Percentiles rank a stretch among this genome's conserved stretches.
Conservation (phyloP, 108 stramenopile genomes). For the Tribonema minus region DNA sequence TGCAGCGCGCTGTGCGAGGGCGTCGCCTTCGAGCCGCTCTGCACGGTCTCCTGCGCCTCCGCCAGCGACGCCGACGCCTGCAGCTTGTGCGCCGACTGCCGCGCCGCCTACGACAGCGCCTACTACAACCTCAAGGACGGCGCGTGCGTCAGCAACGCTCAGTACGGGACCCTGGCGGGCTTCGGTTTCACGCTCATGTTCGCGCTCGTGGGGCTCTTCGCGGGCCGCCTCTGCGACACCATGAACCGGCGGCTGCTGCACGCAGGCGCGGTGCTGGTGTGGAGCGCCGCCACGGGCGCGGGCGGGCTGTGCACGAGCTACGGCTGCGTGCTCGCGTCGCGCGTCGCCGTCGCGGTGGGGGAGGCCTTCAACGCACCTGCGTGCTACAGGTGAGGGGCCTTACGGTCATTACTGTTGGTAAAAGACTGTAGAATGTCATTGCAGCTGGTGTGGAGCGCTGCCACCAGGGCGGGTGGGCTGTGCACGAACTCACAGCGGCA, state of each 20-base stretch:
- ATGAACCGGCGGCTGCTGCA: constrained; percentile 16
- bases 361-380: constrained; percentile 46
- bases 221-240: constrained; percentile 16
- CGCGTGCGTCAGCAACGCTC: constrained; percentile 9
- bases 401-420: not conserved
- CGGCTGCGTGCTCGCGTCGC: constrained; percentile 11
- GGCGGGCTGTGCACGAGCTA: constrained; percentile 14
- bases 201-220: constrained; percentile 11
- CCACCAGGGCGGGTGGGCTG: no score
- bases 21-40: constrained; percentile 26
- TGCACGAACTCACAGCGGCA: no score
- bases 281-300: constrained; percentile 36
- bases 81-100: constrained; percentile 20
- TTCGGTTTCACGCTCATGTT: constrained; percentile 31
- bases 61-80: no score
- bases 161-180: constrained; percentile 31
- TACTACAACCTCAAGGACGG: constrained; percentile 43
- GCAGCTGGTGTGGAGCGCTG: not conserved
- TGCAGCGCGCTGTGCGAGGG: constrained; percentile 35
- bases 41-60: no score
- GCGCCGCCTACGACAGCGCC: not conserved
- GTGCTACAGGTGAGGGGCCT: constrained; percentile 7
- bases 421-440: not conserved
- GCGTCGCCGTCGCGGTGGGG: constrained; percentile 26
- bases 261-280: constrained; percentile 28